Evolutionary conservation across 148 eudicot genomes (phyloP).

Genomic region (Gaultheria prostrata): DNA sequence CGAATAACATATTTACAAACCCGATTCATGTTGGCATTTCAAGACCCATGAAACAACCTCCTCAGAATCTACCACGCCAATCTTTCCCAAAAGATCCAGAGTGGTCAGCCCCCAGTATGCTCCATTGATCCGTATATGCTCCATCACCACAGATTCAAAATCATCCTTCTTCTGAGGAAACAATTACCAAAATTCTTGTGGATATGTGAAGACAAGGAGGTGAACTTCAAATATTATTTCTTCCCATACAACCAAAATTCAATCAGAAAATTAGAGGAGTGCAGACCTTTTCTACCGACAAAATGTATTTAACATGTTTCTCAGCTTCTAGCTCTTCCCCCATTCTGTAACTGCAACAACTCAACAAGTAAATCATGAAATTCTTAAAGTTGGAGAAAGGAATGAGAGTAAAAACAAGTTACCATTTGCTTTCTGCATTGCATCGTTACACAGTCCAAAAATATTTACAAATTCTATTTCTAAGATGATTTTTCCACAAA

Average conservation of each 20-base stretch:
- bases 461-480: too few relatives aligned
- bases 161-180: constrained; percentile 58
- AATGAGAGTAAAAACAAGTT: not conserved
- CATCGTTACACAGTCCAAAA: too few relatives aligned
- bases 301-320: constrained; percentile 64
- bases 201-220: constrained; percentile 7
- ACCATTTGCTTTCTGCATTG: not conserved
- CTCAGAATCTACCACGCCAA: constrained; percentile 58
- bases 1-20: constrained; percentile 24
- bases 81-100: constrained; percentile 81
- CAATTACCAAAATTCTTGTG: not conserved
- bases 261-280: not conserved
- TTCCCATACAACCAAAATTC: not conserved
- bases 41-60: constrained; percentile 87
- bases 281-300: constrained; percentile 69
- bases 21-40: constrained; percentile 96
- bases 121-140: constrained; percentile 83
- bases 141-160: constrained; percentile 79
- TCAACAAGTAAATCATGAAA: not conserved
- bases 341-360: constrained; percentile 35
- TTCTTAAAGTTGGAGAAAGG: not conserved
- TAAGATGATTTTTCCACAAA: too few relatives aligned
- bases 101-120: constrained; percentile 97
- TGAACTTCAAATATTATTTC: not conserved
- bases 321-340: constrained; percentile 53